phyloP scores from a whole-genome alignment of 768 basidiomycete species.

The Russula vinacea region DNA sequence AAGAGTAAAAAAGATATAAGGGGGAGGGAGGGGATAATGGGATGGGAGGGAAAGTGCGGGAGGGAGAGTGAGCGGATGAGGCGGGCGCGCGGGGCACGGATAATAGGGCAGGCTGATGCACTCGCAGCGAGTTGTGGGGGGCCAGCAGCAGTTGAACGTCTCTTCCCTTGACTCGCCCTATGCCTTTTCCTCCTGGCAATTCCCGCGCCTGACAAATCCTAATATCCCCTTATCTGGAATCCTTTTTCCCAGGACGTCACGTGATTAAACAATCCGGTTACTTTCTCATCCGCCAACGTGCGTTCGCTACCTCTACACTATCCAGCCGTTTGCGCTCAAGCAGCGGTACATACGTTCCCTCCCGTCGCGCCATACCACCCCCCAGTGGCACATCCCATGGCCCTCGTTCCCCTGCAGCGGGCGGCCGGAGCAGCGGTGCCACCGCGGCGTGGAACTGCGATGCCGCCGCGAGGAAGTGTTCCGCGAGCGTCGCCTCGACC shows the following conservation, averaged over 20 bases:
- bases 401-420: conserved; percentile 30
- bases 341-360: conserved; percentile 63
- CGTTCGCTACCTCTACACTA: conserved; percentile 69
- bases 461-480: conserved; percentile 61
- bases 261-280: background rate
- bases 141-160: conserved; percentile 24
- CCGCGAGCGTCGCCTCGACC: conserved; percentile 60
- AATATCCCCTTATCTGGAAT: background rate
- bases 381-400: conserved; percentile 62
- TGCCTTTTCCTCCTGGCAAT: conserved; percentile 22
- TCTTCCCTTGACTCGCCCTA: background rate
- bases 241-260: background rate
- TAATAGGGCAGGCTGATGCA: conserved; percentile 19
- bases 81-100: conserved; percentile 25
- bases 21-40: conserved; percentile 6
- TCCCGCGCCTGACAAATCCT: conserved; percentile 17
- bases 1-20: background rate
- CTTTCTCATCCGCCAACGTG: conserved; percentile 57
- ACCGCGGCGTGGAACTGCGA: conserved; percentile 49
- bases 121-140: conserved; percentile 22
- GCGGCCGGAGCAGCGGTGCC: conserved; percentile 40
- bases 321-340: conserved; percentile 66
- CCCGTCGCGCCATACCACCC: conserved; percentile 62
- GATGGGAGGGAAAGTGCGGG: conserved; percentile 17
- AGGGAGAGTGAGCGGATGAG: conserved; percentile 20